Evolutionary conservation across 441 rosid species (phyloP), one percentile per base, ranked within the genome.

Genomic region (Brassica balearica): DNA sequence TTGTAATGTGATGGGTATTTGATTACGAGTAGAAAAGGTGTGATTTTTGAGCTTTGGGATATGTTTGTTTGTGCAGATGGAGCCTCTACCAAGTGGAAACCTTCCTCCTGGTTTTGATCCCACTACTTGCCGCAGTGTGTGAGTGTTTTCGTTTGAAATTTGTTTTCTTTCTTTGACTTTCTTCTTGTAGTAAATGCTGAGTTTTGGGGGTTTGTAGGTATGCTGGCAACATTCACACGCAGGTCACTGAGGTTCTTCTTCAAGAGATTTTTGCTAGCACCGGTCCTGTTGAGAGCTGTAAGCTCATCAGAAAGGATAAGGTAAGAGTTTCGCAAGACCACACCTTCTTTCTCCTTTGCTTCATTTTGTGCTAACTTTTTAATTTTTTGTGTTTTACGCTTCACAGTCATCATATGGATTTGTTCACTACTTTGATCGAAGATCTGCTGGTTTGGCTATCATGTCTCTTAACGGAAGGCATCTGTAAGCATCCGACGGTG

Each of bases 241-340:
- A 94, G 77, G 98, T 94, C 71, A 91, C 98, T 0, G 98, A 94
- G 75, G 88, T 88, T 62, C 96, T 94, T 84, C 91, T 96, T 19
- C 98, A 92, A 82, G 99, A 96, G 85, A 95, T 94, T 74, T 96
- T 94, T 86, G 85, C 93, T 6, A 91, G 93, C 81, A 85, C 94
- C 46, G 99, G 99, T 29, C 94, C 90, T 22, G 90, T 96, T 22
- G 98, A 96, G 75, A 86, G 96, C 83, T 91, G 98, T 91, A 96
- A 96, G 76, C 98, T 96, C 70, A 81, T 92, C 58, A 82, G 98
- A 74, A 96, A 96, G 86, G 99, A 96, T 80, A 96, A 96, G 97
- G 98, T 94, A n/a, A 5, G 6, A 8, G 32, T 56, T 77, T 41
- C 4, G 2, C 3, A 36, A 70, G 19, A 8, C 64, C 2, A 1